Conservation (phyloP, 441 rosid genomes). For the Arabidopsis lyrata region DNA sequence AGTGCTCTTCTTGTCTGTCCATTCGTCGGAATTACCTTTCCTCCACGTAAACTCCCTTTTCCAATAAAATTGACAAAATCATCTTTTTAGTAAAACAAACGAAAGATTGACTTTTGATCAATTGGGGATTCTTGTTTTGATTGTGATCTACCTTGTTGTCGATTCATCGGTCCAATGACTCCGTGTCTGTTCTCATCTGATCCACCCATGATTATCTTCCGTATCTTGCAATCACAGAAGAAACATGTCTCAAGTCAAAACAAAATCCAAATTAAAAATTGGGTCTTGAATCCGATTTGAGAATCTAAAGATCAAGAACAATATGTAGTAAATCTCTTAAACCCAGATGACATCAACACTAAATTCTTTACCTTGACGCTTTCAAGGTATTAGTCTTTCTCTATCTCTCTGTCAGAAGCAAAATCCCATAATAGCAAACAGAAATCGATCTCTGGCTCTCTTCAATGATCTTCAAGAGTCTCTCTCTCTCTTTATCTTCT, state of each 20-base stretch:
- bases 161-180: constrained; percentile 57
- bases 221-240: constrained; percentile 45
- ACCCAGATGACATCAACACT: constrained; percentile 39
- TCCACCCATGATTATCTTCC: constrained; percentile 64
- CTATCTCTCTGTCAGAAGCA: constrained; percentile 7
- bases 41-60: constrained; percentile 10
- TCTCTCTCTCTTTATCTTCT: constrained; percentile 25
- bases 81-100: neutral
- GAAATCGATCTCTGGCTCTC: neutral
- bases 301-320: constrained; percentile 40
- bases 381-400: neutral
- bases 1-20: constrained; percentile 65
- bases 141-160: constrained; percentile 71
- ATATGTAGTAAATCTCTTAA: neutral
- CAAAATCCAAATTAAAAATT: neutral
- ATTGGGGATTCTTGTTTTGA: neutral
- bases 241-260: constrained; percentile 13
- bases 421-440: constrained; percentile 18
- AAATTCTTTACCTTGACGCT: constrained; percentile 44
- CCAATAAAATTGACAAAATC: neutral
- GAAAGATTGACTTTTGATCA: neutral
- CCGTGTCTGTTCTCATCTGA: constrained; percentile 80
- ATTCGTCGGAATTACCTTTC: neutral
- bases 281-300: neutral
- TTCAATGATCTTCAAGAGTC: constrained; percentile 18